These are phyloP conservation scores for Lepiota venenata DNA, from an alignment of 768 basidiomycete species.

Conservation along the genomic window DNA sequence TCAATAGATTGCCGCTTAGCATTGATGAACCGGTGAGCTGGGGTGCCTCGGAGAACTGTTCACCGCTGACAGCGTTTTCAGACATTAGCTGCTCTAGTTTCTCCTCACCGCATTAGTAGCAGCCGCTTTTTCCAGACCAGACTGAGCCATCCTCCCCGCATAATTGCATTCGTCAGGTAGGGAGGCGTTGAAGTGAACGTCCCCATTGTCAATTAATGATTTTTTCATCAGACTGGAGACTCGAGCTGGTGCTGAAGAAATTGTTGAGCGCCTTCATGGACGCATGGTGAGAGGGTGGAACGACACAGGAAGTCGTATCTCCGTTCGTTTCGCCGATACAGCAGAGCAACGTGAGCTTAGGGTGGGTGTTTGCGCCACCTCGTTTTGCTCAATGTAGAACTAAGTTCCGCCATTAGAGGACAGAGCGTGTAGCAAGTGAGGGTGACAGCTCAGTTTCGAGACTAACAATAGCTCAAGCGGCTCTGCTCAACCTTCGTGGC, in stretches of 20 bases:
- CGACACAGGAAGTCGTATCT: slow-evolving; percentile 72
- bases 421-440: slow-evolving; percentile 57
- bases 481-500: slow-evolving; percentile 71
- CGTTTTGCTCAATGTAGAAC: neutral
- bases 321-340: slow-evolving; percentile 78
- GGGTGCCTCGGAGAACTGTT: neutral
- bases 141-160: slow-evolving; percentile 70
- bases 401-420: slow-evolving; percentile 38
- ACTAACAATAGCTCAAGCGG: slow-evolving; percentile 76
- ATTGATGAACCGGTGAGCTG: slow-evolving; percentile 59
- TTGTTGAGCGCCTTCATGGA: slow-evolving; percentile 75
- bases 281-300: slow-evolving; percentile 79
- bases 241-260: slow-evolving; percentile 69
- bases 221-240: slow-evolving; percentile 57
- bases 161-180: slow-evolving; percentile 81
- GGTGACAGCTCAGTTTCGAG: slow-evolving; percentile 61
- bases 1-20: slow-evolving; percentile 59
- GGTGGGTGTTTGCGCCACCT: slow-evolving; percentile 37
- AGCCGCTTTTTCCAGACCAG: slow-evolving; percentile 80
- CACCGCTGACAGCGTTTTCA: slow-evolving; percentile 21
- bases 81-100: slow-evolving; percentile 64
- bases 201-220: slow-evolving; percentile 6
- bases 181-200: slow-evolving; percentile 15
- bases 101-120: slow-evolving; percentile 69
- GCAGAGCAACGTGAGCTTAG: slow-evolving; percentile 74